Evolutionary conservation across 139 green algal genomes (phyloP).

Genomic region (Ettlia oleoabundans): DNA sequence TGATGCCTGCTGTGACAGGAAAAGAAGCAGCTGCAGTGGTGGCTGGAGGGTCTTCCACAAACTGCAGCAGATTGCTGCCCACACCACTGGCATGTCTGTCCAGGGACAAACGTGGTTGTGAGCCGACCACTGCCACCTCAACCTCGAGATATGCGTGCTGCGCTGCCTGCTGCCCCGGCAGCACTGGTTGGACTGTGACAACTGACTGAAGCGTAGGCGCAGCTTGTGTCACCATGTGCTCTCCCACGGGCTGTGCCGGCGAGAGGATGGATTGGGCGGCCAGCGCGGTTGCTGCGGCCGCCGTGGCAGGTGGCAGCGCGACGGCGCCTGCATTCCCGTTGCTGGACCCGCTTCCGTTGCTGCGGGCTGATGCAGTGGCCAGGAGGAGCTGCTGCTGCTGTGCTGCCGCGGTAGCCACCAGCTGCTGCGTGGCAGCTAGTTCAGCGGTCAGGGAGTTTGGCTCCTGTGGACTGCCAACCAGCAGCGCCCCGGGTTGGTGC

Average conservation of each 20-base stretch:
- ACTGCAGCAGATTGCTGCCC: background rate
- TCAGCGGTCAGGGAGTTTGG: background rate
- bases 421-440: slow-evolving; percentile 22
- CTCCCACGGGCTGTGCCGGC: too few species aligned
- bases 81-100: background rate
- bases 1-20: too few species aligned
- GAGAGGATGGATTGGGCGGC: background rate
- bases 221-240: too few species aligned
- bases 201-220: background rate
- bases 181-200: background rate
- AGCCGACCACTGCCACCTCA: too few species aligned
- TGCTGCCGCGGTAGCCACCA: slow-evolving; percentile 5
- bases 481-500: background rate
- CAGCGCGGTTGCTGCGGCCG: background rate
- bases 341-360: background rate
- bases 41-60: background rate
- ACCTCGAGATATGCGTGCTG: background rate
- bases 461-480: background rate
- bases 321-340: too few species aligned
- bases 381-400: slow-evolving; percentile 2
- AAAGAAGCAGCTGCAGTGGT: too few species aligned
- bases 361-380: background rate
- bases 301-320: too few species aligned
- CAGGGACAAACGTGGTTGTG: background rate
- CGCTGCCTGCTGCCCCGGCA: background rate